Evolutionary conservation across 176 grass and related monocot genomes (phyloP), one percentile per base, ranked within the genome.

Genomic region (Aegilops umbellulata): DNA sequence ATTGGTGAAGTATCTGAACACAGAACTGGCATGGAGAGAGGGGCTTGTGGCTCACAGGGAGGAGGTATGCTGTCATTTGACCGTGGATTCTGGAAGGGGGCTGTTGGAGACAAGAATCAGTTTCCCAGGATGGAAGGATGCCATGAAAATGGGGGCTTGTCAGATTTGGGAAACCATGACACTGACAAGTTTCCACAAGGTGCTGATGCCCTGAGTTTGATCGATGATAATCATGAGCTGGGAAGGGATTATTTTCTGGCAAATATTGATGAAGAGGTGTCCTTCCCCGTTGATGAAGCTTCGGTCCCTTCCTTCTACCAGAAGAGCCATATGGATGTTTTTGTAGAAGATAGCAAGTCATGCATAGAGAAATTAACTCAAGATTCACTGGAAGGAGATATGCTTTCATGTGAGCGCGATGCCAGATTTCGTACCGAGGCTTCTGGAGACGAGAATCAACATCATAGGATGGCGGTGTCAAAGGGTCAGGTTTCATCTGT

Each of bases 361-460:
- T 15, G 35, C 24, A 20, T 85, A 32, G 76, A 89, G 32, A 89
- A 89, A 75, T 27, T 80, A 26, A 9, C 46, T 64, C 46, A 39
- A 62, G 38, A 26, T 73, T 80, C 57, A 12, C 20, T 10, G 9
- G 64, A 22, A 83, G 80, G 51, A 27, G 81, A 72, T 49, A 53
- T 71, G 63, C 51, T 46, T 47, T 78, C 34, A 14, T 71, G 38
- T 51, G 27, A 71, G 5, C 20, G 65, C 36, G 27, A 71, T 1
- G 24, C 3, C 12, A 36, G 6, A 8, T 55, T 32, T 44, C 47
- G 1, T 15, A 32, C 2, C 4, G 62, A 82, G 42, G 44, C 69
- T 69, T 82, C 6, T 82, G 70, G n/a, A 39, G 38, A 86, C 10
- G 78, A 62, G 62, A 82, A 86, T 77, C 88, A 69, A 79, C 19